phyloP scores from a whole-genome alignment of 495 filamentous ascomycete species.

The Pyrenula massariospora region DNA sequence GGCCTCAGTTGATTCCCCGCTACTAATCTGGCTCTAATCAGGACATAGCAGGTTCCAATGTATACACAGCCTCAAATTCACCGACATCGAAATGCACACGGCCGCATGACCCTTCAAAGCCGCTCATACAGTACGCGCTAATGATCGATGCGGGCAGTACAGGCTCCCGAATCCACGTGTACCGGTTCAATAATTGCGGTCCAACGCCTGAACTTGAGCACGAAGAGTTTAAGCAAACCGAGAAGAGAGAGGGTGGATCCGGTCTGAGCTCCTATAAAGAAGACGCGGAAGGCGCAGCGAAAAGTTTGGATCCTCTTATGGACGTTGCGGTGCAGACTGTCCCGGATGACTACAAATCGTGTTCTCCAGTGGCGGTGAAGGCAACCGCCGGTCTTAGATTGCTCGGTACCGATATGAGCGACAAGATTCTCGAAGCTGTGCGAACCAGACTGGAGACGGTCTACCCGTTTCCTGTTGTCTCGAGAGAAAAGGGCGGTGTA shows the following conservation, averaged over 20 bases:
- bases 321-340: conserved; percentile 71
- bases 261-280: conserved; percentile 78
- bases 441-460: conserved; percentile 69
- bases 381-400: conserved; percentile 87
- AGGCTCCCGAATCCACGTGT: conserved; percentile 95
- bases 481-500: conserved; percentile 71
- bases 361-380: conserved; percentile 89
- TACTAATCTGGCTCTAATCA: neutral
- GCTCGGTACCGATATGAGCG: conserved; percentile 68
- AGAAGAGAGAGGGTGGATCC: conserved; percentile 62
- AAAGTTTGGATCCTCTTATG: conserved; percentile 79
- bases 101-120: conserved; percentile 73
- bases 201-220: conserved; percentile 86
- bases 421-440: conserved; percentile 77
- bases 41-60: conserved; percentile 20
- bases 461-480: conserved; percentile 91
- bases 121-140: conserved; percentile 88
- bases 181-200: conserved; percentile 98
- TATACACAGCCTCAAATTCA: conserved; percentile 36
- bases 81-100: conserved; percentile 66
- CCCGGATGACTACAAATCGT: conserved; percentile 75
- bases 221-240: conserved; percentile 84
- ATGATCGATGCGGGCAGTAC: conserved; percentile 99
- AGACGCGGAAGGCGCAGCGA: conserved; percentile 77
- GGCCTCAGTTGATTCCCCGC: neutral